A percentile compares a stretch with the other conserved stretches of the same genome.
These are phyloP conservation scores for Amphibolis antarctica DNA, from an alignment of 106 monocot genomes.

Conservation along the genomic window DNA sequence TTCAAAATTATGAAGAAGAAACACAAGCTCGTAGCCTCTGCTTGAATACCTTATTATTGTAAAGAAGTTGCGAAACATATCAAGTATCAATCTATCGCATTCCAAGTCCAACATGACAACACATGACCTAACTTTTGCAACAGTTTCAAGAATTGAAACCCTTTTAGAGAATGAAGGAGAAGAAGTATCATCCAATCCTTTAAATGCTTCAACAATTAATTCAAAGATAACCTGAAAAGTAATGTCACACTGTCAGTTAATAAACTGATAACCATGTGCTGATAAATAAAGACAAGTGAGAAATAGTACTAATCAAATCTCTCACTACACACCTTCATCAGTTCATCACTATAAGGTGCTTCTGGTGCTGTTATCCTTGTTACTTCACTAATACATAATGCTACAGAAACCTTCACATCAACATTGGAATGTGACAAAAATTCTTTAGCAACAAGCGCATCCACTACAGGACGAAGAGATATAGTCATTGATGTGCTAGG, in stretches of 20 bases:
- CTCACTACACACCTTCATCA: constrained; percentile 25
- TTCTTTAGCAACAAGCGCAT: constrained; percentile 19
- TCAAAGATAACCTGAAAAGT: constrained; percentile 26
- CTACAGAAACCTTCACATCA: constrained; percentile 29
- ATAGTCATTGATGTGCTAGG: constrained; percentile 20
- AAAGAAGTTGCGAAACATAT: constrained; percentile 34
- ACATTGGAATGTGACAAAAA: constrained; percentile 18
- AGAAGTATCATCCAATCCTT: constrained; percentile 24
- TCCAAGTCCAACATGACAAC: constrained; percentile 35
- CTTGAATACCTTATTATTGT: constrained; percentile 24
- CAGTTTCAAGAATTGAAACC: constrained; percentile 25
- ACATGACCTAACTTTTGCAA: constrained; percentile 31
- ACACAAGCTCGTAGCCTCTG: too few relatives aligned
- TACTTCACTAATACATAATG: constrained; percentile 33
- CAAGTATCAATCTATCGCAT: constrained; percentile 25
- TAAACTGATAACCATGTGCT: not conserved
- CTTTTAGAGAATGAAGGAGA: constrained; percentile 22
- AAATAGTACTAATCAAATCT: not conserved
- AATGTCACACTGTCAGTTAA: not conserved
- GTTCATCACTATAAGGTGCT: constrained; percentile 28
- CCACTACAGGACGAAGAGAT: constrained; percentile 25
- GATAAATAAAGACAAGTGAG: not conserved
- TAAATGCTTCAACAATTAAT: constrained; percentile 24
- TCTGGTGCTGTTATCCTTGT: constrained; percentile 39
- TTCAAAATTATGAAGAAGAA: too few relatives aligned